Conservation (phyloP, 1,139 yeast species). For the Scheffersomyces lignicola region DNA sequence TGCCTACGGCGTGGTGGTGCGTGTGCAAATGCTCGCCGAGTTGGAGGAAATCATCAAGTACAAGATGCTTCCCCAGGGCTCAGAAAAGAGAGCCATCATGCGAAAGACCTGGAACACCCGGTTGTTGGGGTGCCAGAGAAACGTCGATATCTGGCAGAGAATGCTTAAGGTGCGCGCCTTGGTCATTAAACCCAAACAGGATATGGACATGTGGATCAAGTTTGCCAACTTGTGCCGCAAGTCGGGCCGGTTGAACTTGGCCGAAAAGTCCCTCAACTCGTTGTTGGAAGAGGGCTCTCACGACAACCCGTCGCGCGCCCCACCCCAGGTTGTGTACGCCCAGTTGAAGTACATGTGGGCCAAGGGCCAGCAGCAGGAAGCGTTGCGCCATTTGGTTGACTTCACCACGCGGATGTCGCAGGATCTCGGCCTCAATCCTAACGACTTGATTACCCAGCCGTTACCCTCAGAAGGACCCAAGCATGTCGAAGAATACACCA, state of each 20-base stretch:
- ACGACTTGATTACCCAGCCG: constrained; percentile 86
- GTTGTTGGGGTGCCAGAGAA: constrained; percentile 88
- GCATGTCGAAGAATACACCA: constrained; percentile 83
- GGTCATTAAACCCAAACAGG: constrained; percentile 93
- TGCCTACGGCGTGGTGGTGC: constrained; percentile 94
- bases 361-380: constrained; percentile 84
- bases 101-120: constrained; percentile 94
- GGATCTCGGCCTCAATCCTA: constrained; percentile 76
- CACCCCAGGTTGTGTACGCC: constrained; percentile 96
- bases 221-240: constrained; percentile 95
- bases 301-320: constrained; percentile 73
- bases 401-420: constrained; percentile 90
- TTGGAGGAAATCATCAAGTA: constrained; percentile 91
- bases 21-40: constrained; percentile 97
- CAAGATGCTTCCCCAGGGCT: constrained; percentile 78
- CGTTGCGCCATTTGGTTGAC: constrained; percentile 79
- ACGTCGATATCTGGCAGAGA: constrained; percentile 98
- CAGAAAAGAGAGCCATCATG: constrained; percentile 75
- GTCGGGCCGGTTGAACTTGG: constrained; percentile 87
- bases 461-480: constrained; percentile 74
- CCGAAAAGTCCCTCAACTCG: constrained; percentile 85
- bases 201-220: constrained; percentile 97
- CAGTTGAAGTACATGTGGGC: constrained; percentile 98
- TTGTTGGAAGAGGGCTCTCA: constrained; percentile 64
- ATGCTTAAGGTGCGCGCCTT: constrained; percentile 90